Base-by-base conservation (phyloP, 2,329 filamentous ascomycete genomes). In the Byssochlamys sp. region DNA sequence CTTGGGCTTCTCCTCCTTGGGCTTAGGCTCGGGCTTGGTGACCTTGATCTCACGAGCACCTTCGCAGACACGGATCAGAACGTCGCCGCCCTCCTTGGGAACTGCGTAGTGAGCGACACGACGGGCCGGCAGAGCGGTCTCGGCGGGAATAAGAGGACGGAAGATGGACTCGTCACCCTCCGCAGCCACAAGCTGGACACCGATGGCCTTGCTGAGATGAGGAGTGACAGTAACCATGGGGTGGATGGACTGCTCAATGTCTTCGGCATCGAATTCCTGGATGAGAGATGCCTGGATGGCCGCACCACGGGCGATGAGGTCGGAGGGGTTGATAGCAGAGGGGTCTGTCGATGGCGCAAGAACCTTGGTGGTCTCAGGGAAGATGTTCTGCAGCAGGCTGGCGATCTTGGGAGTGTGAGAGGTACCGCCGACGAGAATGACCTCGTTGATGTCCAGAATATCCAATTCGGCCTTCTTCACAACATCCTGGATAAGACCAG, bases 161-260 rank as follows among this genome's bases (percentile, higher is more conserved):
- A 97, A 96, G 59, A 84, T 80, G 50, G 76, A 76, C 53, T 81
- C 80, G 53, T 85, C 68, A 52, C 60, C 79, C 48, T 78, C 80
- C 12, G 79, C 78, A 10, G 66, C 65, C 58, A 84, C 77, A 65
- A 86, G 84, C 62, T 95, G 81, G 55, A 97, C 88, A 72, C 94
- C 94, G 62, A 99, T 89, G 61, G 92, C 89, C 71, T 91, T 88
- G 66, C 84, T 81, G 62, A 95, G 86, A 78, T 99, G 94, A 67
- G 91, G 90, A 55, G 95, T 91, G 14, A 91, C 92, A 33, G 92
- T 96, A 62, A 99, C 91, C 71, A 91, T 90, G 55, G 94, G 87
- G 80, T 99, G 92, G 53, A 91, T 95, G 61, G 90, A 95, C 81
- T 96, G 91, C 72, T 95, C 89, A 66, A 99, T 95, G 71, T 97